Base-by-base conservation (phyloP, 108 stramenopile species). In the Fragilaria radians region DNA sequence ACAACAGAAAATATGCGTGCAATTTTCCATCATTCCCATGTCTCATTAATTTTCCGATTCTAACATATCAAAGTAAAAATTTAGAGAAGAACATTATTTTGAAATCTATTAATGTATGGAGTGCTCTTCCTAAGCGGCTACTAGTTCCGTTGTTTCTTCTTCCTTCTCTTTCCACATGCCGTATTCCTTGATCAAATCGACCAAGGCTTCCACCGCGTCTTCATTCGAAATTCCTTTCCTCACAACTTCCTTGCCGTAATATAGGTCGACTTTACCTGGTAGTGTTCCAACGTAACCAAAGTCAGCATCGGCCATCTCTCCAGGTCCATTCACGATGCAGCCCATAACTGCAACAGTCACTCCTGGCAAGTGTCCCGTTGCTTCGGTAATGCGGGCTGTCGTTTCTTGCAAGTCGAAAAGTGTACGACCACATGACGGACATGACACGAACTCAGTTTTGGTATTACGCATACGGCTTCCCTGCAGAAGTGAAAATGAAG, bases 311-410 rank as follows among this genome's bases (percentile, higher is more conserved):
- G 96, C 96, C 96, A 97, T 97, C 69, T 97, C 96, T 42, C 96
- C 96, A 11, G 95, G 95, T 49, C 96, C 96, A 67, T 97, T 97
- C 34, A 97, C 96, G 48, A 97, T 97, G 83, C 96, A 97, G 31
- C 96, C 96, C 96, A 97, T 97, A 48, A 97, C 89, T n/a, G 96
- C 96, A 65, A 97, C 87, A 4, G 95, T 88, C 19, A 97, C 96
- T 7, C 96, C 96, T 28, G 96, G 95, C 63, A 97, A 77, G 63
- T 97, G 96, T 21, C 96, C 96, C 4, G 96, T 97, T 4, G 86
- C 84, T 22, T 89, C 89, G 61, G 74, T 63, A 53, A 97, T 97
- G 59, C 77, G 63, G 33, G 91, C 94, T 0, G 96, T 97, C 14
- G 94, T 95, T 74, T 96, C 95, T 67, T 97, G 96, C 59, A 97